Evolutionary conservation across 441 rosid genomes (phyloP).

Genomic region (Melastoma candidum): DNA sequence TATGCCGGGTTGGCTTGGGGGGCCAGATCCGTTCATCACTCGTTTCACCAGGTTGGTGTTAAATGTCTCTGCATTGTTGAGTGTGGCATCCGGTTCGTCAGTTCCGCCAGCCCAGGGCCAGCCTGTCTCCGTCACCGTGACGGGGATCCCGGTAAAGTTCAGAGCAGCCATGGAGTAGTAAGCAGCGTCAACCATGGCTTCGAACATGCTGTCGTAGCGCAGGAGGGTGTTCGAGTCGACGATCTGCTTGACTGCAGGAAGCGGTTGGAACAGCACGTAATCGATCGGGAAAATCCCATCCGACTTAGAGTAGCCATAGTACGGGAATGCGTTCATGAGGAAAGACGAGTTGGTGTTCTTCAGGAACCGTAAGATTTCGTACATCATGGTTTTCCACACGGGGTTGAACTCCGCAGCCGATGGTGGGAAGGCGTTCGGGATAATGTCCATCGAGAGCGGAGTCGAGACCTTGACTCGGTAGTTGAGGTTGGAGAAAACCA

Average conservation of each 20-base stretch:
- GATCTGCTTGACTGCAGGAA: slow-evolving; percentile 77
- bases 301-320: slow-evolving; percentile 72
- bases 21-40: slow-evolving; percentile 74
- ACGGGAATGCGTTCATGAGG: slow-evolving; percentile 92
- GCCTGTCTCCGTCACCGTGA: slow-evolving; percentile 83
- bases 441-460: slow-evolving; percentile 76
- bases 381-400: slow-evolving; percentile 56
- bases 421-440: slow-evolving; percentile 85
- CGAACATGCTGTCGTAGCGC: slow-evolving; percentile 90
- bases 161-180: slow-evolving; percentile 73
- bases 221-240: slow-evolving; percentile 94
- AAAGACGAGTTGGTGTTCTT: slow-evolving; percentile 72
- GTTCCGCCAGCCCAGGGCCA: slow-evolving; percentile 88
- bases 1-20: slow-evolving; percentile 61
- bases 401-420: slow-evolving; percentile 78
- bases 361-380: slow-evolving; percentile 79
- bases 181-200: slow-evolving; percentile 92
- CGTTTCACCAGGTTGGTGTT: slow-evolving; percentile 56
- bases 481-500: slow-evolving; percentile 77
- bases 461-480: slow-evolving; percentile 67
- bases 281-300: slow-evolving; percentile 77
- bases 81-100: slow-evolving; percentile 64
- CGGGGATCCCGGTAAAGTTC: slow-evolving; percentile 58
- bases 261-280: slow-evolving; percentile 65
- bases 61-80: slow-evolving; percentile 64